phyloP scores from a whole-genome alignment of 2,329 filamentous ascomycete species.

The Fusarium pseudoanthophilum region DNA sequence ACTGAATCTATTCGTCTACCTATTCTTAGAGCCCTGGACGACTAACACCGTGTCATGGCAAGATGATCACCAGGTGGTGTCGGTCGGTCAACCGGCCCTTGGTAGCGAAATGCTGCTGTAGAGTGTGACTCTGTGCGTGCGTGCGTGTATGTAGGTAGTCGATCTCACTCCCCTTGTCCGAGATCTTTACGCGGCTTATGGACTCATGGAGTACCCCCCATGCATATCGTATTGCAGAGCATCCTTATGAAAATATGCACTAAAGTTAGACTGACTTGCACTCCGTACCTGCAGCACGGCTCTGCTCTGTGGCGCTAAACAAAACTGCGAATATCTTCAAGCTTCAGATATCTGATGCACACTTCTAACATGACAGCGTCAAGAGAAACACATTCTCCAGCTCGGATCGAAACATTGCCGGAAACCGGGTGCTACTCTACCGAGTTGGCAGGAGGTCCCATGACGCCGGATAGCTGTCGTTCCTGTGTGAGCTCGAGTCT shows the following conservation, averaged over 20 bases:
- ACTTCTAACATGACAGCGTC: conserved; percentile 27
- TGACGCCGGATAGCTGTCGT: conserved; percentile 38
- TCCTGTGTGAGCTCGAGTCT: conserved; percentile 39
- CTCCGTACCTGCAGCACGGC: neutral
- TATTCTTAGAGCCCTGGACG: conserved; percentile 29
- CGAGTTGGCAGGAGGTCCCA: conserved; percentile 29
- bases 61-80: conserved; percentile 19
- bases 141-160: neutral
- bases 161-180: conserved; percentile 29
- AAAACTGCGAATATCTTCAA: conserved; percentile 24
- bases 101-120: conserved; percentile 24
- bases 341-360: conserved; percentile 33
- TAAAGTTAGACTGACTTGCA: neutral
- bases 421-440: conserved; percentile 23
- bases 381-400: conserved; percentile 27
- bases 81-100: conserved; percentile 29
- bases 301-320: conserved; percentile 16
- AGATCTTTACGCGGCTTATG: conserved; percentile 21
- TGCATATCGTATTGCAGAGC: conserved; percentile 7
- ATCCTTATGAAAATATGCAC: conserved; percentile 16
- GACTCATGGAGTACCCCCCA: neutral
- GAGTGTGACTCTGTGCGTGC: neutral
- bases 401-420: conserved; percentile 26
- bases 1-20: conserved; percentile 8
- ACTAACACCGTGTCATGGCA: conserved; percentile 24